These are phyloP conservation scores for Chrysophaeum taylorii DNA, from an alignment of 352 stramenopile species.

Conservation along the genomic window DNA sequence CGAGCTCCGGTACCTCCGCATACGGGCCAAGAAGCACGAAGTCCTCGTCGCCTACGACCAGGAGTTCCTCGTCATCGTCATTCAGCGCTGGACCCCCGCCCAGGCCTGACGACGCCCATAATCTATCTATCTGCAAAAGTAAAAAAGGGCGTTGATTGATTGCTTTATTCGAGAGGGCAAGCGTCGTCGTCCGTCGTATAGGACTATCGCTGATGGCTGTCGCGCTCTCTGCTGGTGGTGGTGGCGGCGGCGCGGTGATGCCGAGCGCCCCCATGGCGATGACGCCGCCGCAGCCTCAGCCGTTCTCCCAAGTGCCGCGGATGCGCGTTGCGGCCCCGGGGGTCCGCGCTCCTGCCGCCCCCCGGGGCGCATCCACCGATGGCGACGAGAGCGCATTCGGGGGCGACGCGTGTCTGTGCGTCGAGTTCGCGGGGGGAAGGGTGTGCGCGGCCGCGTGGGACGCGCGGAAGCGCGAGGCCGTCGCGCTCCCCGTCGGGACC, in stretches of 20 bases:
- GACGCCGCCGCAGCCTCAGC: neutral
- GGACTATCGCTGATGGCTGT: too few relatives aligned
- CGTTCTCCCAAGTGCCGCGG: neutral
- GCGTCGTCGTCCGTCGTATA: too few relatives aligned
- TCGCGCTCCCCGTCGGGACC: neutral
- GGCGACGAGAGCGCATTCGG: neutral
- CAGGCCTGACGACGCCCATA: neutral
- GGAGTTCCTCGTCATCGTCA: constrained; percentile 83
- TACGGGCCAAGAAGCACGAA: constrained; percentile 79
- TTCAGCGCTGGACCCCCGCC: constrained; percentile 73
- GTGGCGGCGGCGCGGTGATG: neutral
- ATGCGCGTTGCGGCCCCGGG: neutral
- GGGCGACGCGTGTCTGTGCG: neutral
- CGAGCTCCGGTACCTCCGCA: constrained; percentile 79
- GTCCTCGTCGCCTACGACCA: constrained; percentile 78
- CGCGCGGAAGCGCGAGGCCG: neutral
- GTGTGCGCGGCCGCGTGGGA: neutral
- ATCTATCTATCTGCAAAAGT: neutral
- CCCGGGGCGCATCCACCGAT: neutral
- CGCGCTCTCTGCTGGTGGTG: too few relatives aligned
- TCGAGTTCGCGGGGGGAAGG: neutral
- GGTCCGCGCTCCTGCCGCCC: neutral
- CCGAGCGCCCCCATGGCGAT: neutral
- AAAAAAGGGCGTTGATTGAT: too few relatives aligned
- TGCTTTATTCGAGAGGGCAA: too few relatives aligned